Conservation (phyloP, 208 protist genomes). For the Wallacemonas sp. region DNA sequence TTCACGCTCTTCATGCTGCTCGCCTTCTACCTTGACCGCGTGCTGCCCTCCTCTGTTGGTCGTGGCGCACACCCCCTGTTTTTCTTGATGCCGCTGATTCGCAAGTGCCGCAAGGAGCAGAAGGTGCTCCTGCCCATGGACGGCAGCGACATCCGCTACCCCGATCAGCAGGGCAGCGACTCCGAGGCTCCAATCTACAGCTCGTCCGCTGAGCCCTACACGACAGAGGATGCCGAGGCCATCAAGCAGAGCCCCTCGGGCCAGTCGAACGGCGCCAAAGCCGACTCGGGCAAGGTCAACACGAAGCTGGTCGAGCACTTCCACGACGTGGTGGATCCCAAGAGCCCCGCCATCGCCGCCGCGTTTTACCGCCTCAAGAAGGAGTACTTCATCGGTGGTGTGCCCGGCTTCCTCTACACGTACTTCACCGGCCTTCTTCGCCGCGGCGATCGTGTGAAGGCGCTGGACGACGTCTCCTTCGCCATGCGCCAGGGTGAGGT, state of each 20-base stretch:
- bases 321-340: conserved; percentile 39
- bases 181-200: background rate
- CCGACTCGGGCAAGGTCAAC: background rate
- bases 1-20: conserved; percentile 67
- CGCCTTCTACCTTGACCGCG: conserved; percentile 83
- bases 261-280: background rate
- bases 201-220: background rate
- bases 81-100: conserved; percentile 54
- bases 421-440: conserved; percentile 65
- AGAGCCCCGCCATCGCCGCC: conserved; percentile 29
- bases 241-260: conserved; percentile 19
- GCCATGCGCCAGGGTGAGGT: conserved; percentile 68
- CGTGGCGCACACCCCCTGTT: conserved; percentile 65
- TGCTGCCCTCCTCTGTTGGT: conserved; percentile 67
- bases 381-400: conserved; percentile 57
- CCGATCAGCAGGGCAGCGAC: background rate
- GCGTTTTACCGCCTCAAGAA: conserved; percentile 60
- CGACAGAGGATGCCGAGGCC: conserved; percentile 5
- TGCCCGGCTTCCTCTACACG: conserved; percentile 64
- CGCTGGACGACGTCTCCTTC: conserved; percentile 72
- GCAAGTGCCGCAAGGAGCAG: conserved; percentile 37
- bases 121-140: conserved; percentile 29
- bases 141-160: conserved; percentile 8
- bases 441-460: conserved; percentile 45
- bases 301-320: conserved; percentile 41